Conservation (phyloP, 177 flowering plant genomes). For the Vitis hybrid region DNA sequence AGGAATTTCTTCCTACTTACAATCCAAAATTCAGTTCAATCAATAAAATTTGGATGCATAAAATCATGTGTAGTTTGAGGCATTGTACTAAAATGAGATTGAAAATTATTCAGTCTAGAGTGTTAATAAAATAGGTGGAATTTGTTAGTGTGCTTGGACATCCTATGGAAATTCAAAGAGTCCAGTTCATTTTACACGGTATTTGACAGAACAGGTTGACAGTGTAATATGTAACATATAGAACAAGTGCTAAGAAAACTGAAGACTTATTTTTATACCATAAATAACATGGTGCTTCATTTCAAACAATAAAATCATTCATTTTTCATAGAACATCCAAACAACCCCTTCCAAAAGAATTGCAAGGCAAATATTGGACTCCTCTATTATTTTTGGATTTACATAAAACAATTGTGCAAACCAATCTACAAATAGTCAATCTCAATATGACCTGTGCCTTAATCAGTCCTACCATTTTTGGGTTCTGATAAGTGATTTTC, state of each 20-base stretch:
- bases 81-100: no score
- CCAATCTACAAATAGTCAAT: not conserved
- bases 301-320: not conserved
- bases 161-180: no score
- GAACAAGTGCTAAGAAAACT: not conserved
- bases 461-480: constrained; percentile 76
- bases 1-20: no score
- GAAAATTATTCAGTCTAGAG: no score
- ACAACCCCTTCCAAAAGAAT: not conserved
- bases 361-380: not conserved
- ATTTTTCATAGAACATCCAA: not conserved
- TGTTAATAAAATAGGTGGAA: no score
- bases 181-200: no score
- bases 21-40: no score
- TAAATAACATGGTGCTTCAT: not conserved
- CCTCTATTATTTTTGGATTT: not conserved
- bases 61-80: no score
- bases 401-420: not conserved
- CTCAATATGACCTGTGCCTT: not conserved
- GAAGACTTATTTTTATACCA: not conserved
- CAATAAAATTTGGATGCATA: no score
- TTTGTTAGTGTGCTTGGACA: no score
- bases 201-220: no score
- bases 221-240: not conserved
- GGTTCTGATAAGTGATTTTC: constrained; percentile 81